A percentile compares a stretch with the other conserved stretches of the same genome.
Conservation (phyloP, 108 stramenopile species). For the Nitzschia sp. region DNA sequence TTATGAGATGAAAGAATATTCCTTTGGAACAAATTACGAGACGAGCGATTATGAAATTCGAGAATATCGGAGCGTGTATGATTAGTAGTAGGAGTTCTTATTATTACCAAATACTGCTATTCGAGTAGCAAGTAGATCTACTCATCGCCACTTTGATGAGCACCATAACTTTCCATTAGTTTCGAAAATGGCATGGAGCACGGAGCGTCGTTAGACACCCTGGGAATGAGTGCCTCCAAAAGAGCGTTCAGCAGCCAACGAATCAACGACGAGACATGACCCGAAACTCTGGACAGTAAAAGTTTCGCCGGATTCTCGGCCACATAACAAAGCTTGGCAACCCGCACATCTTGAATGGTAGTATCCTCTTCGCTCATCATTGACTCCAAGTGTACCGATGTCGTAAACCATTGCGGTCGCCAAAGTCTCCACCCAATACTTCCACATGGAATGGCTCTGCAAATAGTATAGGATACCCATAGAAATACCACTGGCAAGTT, state of each 20-base stretch:
- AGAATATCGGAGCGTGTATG: constrained; percentile 45
- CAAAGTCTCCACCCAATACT: constrained; percentile 19
- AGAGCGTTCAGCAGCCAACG: not conserved
- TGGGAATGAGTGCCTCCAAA: constrained; percentile 1
- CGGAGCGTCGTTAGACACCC: constrained; percentile 5
- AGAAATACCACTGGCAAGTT: constrained; percentile 7
- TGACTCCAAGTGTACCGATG: constrained; percentile 16
- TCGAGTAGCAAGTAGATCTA: not conserved
- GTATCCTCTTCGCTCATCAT: not conserved
- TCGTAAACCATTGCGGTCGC: constrained; percentile 36
- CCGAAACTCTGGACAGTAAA: not conserved
- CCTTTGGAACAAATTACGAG: constrained; percentile 16
- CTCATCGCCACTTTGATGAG: not conserved
- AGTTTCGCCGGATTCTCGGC: not conserved
- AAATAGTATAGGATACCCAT: constrained; percentile 16
- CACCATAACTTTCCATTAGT: not conserved
- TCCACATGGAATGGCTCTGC: constrained; percentile 21
- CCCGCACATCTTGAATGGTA: not conserved
- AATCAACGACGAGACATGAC: not conserved
- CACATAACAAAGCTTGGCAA: constrained; percentile 1
- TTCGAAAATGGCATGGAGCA: constrained; percentile 7
- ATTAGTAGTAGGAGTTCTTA: too few species aligned
- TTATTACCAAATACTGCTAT: not conserved
- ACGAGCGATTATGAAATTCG: constrained; percentile 25
- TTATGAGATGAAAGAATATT: constrained; percentile 34